A percentile compares a stretch with the other conserved stretches of the same genome.
These are phyloP conservation scores for Boletus tomentosulus DNA, from an alignment of 768 basidiomycete species.

Conservation along the genomic window DNA sequence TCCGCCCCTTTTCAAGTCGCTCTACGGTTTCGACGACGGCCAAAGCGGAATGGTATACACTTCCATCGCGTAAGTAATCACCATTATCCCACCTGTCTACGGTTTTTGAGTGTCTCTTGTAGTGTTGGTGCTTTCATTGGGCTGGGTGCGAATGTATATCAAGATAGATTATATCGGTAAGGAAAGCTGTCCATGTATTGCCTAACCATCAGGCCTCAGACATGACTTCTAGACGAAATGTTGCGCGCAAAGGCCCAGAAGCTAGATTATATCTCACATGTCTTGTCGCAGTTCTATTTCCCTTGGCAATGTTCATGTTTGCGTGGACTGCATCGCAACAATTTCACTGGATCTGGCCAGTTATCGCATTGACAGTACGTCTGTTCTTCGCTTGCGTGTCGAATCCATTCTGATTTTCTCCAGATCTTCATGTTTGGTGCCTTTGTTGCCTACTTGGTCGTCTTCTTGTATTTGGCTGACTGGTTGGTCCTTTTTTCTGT, in stretches of 20 bases:
- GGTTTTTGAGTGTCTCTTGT: background rate
- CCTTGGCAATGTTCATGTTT: slow-evolving; percentile 62
- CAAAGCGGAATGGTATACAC: slow-evolving; percentile 57
- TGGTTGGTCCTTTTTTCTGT: slow-evolving; percentile 35
- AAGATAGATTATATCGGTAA: slow-evolving; percentile 46
- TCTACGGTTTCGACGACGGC: slow-evolving; percentile 61
- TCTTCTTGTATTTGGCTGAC: slow-evolving; percentile 59
- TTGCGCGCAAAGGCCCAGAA: slow-evolving; percentile 40
- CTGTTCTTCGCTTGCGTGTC: background rate
- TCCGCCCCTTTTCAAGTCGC: slow-evolving; percentile 46
- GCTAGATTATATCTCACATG: slow-evolving; percentile 58
- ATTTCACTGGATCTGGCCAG: slow-evolving; percentile 54
- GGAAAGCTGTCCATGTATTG: background rate
- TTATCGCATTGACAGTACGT: slow-evolving; percentile 15
- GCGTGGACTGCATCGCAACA: slow-evolving; percentile 56
- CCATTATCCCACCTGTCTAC: background rate
- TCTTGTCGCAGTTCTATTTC: slow-evolving; percentile 48
- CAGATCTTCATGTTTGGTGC: slow-evolving; percentile 48
- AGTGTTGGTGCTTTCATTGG: slow-evolving; percentile 53
- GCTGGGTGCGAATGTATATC: slow-evolving; percentile 39
- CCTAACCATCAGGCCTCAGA: slow-evolving; percentile 24
- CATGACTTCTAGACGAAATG: slow-evolving; percentile 24
- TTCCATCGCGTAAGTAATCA: slow-evolving; percentile 45
- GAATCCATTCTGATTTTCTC: background rate
- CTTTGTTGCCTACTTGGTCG: slow-evolving; percentile 50